A percentile compares a stretch with the other conserved stretches of the same genome.
Evolutionary conservation across 768 basidiomycete species (phyloP).

Genomic region (Jaapia argillacea): DNA sequence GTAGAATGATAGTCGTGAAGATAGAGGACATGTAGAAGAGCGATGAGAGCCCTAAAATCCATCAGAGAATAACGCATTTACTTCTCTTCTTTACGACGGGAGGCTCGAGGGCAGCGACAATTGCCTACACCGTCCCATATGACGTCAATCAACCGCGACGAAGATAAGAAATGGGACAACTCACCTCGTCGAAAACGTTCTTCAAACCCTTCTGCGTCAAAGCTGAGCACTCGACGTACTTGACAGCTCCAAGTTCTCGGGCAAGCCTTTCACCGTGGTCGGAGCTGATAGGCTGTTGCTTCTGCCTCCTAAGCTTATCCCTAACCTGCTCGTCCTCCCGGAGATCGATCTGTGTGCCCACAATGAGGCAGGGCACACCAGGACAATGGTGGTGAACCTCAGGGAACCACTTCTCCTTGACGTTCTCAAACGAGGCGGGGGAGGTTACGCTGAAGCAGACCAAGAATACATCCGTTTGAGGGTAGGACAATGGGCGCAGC

Average conservation of each 20-base stretch:
- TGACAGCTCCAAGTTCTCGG: slow-evolving; percentile 95
- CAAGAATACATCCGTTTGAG: slow-evolving; percentile 98
- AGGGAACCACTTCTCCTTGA: slow-evolving; percentile 99
- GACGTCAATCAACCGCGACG: slow-evolving; percentile 3
- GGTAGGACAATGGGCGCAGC: slow-evolving; percentile 97
- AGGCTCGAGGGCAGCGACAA: slow-evolving; percentile 96
- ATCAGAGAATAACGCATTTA: slow-evolving; percentile 82
- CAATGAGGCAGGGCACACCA: slow-evolving; percentile 97
- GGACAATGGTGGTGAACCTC: slow-evolving; percentile 99
- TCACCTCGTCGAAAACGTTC: slow-evolving; percentile 99
- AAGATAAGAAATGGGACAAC: slow-evolving; percentile 17
- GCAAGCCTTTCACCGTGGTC: slow-evolving; percentile 93
- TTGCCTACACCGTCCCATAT: slow-evolving; percentile 83
- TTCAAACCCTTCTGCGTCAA: slow-evolving; percentile 98
- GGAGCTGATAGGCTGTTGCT: slow-evolving; percentile 82
- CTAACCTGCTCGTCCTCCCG: slow-evolving; percentile 88
- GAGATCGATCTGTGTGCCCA: slow-evolving; percentile 97
- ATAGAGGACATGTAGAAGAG: slow-evolving; percentile 19
- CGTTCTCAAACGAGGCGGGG: slow-evolving; percentile 98
- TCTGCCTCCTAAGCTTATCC: slow-evolving; percentile 94
- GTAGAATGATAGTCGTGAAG: slow-evolving; percentile 25
- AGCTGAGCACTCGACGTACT: slow-evolving; percentile 98
- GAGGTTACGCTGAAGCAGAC: slow-evolving; percentile 99
- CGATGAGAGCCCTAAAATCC: slow-evolving; percentile 16
- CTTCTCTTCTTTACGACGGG: slow-evolving; percentile 77